Evolutionary conservation across 495 filamentous ascomycete genomes (phyloP).

Genomic region (Penicillium alfredii): DNA sequence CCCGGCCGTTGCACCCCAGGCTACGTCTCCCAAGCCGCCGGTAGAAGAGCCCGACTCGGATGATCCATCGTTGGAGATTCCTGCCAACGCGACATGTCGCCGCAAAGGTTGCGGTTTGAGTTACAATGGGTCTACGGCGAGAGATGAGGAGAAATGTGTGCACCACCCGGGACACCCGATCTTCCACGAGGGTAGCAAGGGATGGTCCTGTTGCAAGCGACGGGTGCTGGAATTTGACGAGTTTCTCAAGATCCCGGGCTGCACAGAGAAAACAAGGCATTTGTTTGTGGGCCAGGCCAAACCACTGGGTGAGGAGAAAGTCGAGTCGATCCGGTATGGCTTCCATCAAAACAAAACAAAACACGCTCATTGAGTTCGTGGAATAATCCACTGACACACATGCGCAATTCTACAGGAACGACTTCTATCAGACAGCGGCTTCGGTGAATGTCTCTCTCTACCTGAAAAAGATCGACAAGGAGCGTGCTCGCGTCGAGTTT

Average conservation of each 20-base stretch:
- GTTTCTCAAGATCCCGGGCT: slow-evolving; percentile 92
- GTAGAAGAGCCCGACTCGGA: slow-evolving; percentile 81
- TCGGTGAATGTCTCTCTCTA: slow-evolving; percentile 88
- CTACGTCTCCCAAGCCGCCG: slow-evolving; percentile 55
- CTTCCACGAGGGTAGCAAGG: slow-evolving; percentile 97
- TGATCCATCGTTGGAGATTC: slow-evolving; percentile 64
- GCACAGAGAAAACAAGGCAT: slow-evolving; percentile 73
- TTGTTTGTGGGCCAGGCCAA: slow-evolving; percentile 80
- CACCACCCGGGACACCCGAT: slow-evolving; percentile 83
- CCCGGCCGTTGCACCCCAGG: slow-evolving; percentile 48
- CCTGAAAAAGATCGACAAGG: slow-evolving; percentile 93
- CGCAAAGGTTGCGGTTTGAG: slow-evolving; percentile 62
- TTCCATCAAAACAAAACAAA: background rate
- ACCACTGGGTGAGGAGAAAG: slow-evolving; percentile 47
- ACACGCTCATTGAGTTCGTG: background rate
- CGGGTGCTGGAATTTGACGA: slow-evolving; percentile 95
- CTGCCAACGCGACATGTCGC: slow-evolving; percentile 67
- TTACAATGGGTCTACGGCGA: slow-evolving; percentile 53
- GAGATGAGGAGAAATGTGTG: slow-evolving; percentile 73
- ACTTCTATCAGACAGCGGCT: slow-evolving; percentile 90
- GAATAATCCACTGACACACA: too few relatives aligned
- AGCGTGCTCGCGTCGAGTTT: slow-evolving; percentile 65
- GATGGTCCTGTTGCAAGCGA: slow-evolving; percentile 94
- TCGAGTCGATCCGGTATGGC: slow-evolving; percentile 64
- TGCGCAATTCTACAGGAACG: slow-evolving; percentile 48